These are phyloP conservation scores for Candida frijolesensis DNA, from an alignment of 1,139 yeast species.

Conservation along the genomic window DNA sequence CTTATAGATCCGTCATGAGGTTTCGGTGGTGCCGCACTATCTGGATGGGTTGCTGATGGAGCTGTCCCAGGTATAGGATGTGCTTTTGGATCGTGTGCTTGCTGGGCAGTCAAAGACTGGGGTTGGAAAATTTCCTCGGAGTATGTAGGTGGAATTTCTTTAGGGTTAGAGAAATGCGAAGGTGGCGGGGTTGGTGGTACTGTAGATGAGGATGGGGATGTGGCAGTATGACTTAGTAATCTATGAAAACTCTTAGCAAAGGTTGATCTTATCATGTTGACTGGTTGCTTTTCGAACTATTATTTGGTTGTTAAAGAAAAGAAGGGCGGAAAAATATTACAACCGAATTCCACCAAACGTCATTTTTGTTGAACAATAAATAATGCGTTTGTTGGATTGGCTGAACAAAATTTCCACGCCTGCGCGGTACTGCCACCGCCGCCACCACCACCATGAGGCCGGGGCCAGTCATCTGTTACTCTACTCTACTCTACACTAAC, in stretches of 20 bases:
- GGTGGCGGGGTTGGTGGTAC: slow-evolving; percentile 18
- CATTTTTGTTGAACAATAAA: background rate
- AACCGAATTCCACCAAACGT: background rate
- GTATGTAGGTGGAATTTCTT: slow-evolving; percentile 19
- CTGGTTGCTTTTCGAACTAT: background rate
- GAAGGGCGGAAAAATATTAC: background rate
- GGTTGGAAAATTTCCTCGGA: slow-evolving; percentile 10
- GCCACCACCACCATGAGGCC: no score
- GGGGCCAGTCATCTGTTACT: no score
- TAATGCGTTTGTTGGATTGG: slow-evolving; percentile 4
- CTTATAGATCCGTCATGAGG: slow-evolving; percentile 21
- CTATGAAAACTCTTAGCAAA: slow-evolving; percentile 11
- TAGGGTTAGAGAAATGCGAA: slow-evolving; percentile 21
- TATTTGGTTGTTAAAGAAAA: slow-evolving; percentile 3
- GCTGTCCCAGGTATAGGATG: background rate
- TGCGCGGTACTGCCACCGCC: background rate
- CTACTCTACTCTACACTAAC: slow-evolving; percentile 7
- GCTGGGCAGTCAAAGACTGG: slow-evolving; percentile 2
- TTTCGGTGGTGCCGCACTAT: background rate
- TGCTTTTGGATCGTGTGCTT: slow-evolving; percentile 4
- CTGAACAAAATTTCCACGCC: background rate
- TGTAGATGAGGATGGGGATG: slow-evolving; percentile 1
- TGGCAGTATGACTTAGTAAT: slow-evolving; percentile 3
- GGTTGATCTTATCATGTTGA: slow-evolving; percentile 7
- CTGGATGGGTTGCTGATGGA: background rate